These are phyloP conservation scores for Thymus quinquecostatus DNA, from an alignment of 257 asterid species.

Conservation along the genomic window DNA sequence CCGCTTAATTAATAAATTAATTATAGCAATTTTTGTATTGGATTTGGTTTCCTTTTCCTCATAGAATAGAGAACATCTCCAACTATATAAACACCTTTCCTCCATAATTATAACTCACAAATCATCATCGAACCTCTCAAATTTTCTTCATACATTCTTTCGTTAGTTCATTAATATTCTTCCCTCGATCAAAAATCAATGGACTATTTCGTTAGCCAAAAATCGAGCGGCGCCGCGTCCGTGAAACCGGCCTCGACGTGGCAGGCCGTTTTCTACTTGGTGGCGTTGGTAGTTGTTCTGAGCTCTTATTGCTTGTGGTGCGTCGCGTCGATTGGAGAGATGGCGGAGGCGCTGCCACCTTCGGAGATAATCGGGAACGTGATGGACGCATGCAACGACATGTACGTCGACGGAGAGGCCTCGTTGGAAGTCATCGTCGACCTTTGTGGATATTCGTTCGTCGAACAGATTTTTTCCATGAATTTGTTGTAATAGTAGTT, in stretches of 20 bases:
- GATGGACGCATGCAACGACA: constrained; percentile 49
- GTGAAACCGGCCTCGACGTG: constrained; percentile 44
- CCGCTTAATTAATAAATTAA: too few relatives aligned
- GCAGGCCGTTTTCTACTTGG: constrained; percentile 43
- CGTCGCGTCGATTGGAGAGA: constrained; percentile 34
- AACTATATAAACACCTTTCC: not conserved
- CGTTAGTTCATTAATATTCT: not conserved
- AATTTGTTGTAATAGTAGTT: too few relatives aligned
- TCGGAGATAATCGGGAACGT: not conserved
- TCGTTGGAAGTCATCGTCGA: not conserved
- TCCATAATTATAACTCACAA: not conserved
- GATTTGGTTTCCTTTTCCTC: not conserved
- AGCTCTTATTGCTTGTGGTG: constrained; percentile 37
- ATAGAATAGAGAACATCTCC: not conserved
- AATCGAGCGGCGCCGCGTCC: not conserved
- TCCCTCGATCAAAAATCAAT: not conserved
- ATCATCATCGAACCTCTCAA: not conserved
- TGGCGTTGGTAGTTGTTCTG: constrained; percentile 46
- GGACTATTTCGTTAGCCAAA: not conserved
- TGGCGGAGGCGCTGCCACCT: constrained; percentile 12
- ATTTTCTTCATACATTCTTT: not conserved
- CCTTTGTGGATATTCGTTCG: not conserved
- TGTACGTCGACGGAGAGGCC: constrained; percentile 59
- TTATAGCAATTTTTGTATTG: too few relatives aligned
- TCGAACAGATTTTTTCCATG: not conserved